phyloP scores from a whole-genome alignment of 345 rosid genomes.

The Linum trigynum region DNA sequence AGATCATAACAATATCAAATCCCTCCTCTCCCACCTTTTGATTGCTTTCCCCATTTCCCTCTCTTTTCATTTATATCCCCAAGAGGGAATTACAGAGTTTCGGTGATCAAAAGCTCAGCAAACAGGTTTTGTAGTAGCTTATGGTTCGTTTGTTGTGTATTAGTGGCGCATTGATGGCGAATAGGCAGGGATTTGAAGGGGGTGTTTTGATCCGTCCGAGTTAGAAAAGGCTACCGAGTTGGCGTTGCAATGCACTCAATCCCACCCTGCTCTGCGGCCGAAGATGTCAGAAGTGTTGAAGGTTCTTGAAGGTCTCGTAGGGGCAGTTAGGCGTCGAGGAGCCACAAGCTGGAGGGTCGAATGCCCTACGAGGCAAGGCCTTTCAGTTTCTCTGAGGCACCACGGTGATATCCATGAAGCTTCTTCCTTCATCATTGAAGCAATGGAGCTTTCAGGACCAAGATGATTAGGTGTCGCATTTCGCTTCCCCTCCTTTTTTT shows the following conservation, averaged over 20 bases:
- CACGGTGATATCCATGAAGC: slow-evolving; percentile 51
- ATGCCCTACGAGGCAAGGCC: slow-evolving; percentile 31
- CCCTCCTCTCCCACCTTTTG: too few relatives aligned
- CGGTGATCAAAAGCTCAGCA: too few relatives aligned
- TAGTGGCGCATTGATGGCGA: slow-evolving; percentile 91
- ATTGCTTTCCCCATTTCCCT: too few relatives aligned
- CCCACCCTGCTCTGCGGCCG: slow-evolving; percentile 61
- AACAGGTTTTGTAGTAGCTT: too few relatives aligned
- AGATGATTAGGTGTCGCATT: slow-evolving; percentile 24
- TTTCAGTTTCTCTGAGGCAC: slow-evolving; percentile 46
- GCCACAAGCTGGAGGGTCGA: slow-evolving; percentile 24
- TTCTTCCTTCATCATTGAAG: slow-evolving; percentile 84
- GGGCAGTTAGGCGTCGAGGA: slow-evolving; percentile 51
- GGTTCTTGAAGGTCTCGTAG: slow-evolving; percentile 53
- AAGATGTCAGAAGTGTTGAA: slow-evolving; percentile 74
- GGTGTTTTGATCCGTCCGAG: slow-evolving; percentile 54
- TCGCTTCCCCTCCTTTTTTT: too few relatives aligned
- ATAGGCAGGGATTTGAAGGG: slow-evolving; percentile 67
- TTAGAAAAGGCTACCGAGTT: slow-evolving; percentile 62
- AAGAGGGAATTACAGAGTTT: too few relatives aligned
- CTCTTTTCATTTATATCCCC: too few relatives aligned
- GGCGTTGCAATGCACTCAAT: slow-evolving; percentile 66
- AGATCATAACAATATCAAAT: too few relatives aligned
- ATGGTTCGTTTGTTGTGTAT: background rate
- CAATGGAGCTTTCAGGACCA: slow-evolving; percentile 97